These are phyloP conservation scores for Penicillium sp. DNA, from an alignment of 2,329 filamentous ascomycete genomes.

Conservation along the genomic window DNA sequence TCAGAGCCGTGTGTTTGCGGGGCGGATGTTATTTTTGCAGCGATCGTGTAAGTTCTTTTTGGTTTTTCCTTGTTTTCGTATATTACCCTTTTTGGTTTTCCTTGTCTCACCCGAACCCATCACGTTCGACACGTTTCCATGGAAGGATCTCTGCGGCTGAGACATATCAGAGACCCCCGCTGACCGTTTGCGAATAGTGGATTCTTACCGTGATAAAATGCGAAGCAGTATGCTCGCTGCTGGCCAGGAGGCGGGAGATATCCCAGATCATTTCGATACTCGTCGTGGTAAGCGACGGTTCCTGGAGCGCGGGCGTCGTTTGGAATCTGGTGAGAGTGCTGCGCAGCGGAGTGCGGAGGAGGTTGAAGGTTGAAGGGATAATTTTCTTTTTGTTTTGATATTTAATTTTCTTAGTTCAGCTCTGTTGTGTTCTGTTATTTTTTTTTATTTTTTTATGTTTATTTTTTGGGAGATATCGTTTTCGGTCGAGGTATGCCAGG, in stretches of 20 bases:
- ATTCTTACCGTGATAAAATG: slow-evolving; percentile 92
- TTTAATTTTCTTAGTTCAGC: neutral
- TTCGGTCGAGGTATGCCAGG: neutral
- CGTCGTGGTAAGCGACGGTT: slow-evolving; percentile 78
- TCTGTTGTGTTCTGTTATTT: neutral
- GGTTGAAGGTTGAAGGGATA: slow-evolving; percentile 28
- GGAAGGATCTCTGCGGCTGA: neutral
- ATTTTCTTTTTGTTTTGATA: neutral
- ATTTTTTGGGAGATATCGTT: neutral
- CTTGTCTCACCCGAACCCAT: slow-evolving; percentile 1
- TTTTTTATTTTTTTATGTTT: too few species aligned
- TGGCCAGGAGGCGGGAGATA: slow-evolving; percentile 69
- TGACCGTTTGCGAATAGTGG: slow-evolving; percentile 57
- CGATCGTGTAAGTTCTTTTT: slow-evolving; percentile 71
- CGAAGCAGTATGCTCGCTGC: slow-evolving; percentile 74
- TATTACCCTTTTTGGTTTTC: slow-evolving; percentile 8
- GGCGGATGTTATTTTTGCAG: slow-evolving; percentile 81
- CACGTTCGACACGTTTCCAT: slow-evolving; percentile 3
- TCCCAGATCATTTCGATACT: slow-evolving; percentile 84
- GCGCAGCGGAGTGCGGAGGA: slow-evolving; percentile 38
- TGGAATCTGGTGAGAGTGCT: slow-evolving; percentile 23
- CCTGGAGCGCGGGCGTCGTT: slow-evolving; percentile 48
- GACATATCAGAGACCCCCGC: neutral
- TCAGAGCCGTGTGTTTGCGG: slow-evolving; percentile 87
- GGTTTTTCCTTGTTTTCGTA: slow-evolving; percentile 1